These are phyloP conservation scores for Pythium folliculosum DNA, from an alignment of 352 stramenopile genomes.

Conservation along the genomic window DNA sequence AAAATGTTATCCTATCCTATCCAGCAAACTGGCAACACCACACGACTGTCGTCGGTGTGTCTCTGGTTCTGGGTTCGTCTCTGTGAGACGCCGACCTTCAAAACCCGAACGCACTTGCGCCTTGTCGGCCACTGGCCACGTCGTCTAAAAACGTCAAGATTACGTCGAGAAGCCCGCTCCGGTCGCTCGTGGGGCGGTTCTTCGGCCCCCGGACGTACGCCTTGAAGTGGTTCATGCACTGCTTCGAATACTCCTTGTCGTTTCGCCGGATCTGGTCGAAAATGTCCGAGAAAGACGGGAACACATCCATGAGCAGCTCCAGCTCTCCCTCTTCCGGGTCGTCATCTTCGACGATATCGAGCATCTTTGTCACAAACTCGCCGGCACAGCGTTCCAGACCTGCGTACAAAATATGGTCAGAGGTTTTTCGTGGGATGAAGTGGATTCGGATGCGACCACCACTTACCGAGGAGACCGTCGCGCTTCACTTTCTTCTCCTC, in stretches of 20 bases:
- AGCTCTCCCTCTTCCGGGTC: conserved; percentile 82
- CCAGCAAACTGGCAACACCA: neutral
- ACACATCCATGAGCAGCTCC: conserved; percentile 80
- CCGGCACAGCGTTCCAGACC: conserved; percentile 82
- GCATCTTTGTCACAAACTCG: conserved; percentile 88
- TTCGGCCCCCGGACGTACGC: conserved; percentile 82
- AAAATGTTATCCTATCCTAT: conserved; percentile 9
- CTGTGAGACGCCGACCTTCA: conserved; percentile 20
- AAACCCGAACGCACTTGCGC: conserved; percentile 74
- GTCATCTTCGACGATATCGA: conserved; percentile 79
- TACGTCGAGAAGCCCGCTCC: conserved; percentile 67
- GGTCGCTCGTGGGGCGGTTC: conserved; percentile 78
- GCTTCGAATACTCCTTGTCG: conserved; percentile 80
- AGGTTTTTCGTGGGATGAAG: neutral
- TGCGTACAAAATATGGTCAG: conserved; percentile 16
- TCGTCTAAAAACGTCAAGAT: conserved; percentile 80
- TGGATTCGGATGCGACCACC: neutral
- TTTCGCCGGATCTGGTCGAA: conserved; percentile 81
- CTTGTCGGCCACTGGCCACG: conserved; percentile 58
- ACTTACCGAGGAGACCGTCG: conserved; percentile 73
- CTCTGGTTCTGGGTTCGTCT: neutral
- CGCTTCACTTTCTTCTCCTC: conserved; percentile 82
- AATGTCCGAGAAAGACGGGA: conserved; percentile 88
- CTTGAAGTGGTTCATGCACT: conserved; percentile 87
- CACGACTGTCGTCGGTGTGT: neutral